Evolutionary conservation across 108 stramenopile species (phyloP), one percentile per base, ranked within the genome.

Genomic region (Cyclotella atomus): DNA sequence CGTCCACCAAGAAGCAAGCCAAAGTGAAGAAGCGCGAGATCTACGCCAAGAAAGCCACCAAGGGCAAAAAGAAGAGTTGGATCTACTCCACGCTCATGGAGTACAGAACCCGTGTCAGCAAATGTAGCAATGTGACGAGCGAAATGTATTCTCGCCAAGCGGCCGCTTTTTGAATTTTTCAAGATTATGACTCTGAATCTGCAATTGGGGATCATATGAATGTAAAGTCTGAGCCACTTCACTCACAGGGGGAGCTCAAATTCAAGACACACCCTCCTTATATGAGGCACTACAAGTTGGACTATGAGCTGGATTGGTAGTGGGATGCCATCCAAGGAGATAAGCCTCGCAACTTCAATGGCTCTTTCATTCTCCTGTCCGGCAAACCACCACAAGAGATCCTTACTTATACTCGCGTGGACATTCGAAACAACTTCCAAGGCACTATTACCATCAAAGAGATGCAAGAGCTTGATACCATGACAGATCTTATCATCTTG

Each of bases 1-100:
- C 54, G 7, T 27, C 54, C 23, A 55, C 24, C 5, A 55, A 55
- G 54, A 55, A 55, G 27, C 21, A 55, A 23, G 54, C 54, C 54
- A 55, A 55, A 28, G 54, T 27, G 12, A 55, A 55, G 25, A 55
- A 55, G 54, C 24, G 16, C 2, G 54, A 55, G 3, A 16, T 6
- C 8, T 55, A 55, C 28, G 54, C 54, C 12, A 28, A 17, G 4
- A 55, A 55, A 17, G 54, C 54, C 5, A 9, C 12, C 17, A 55
- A 23, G 5, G 15, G 3, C 6, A 6, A 5, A 28, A 55, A 55
- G 25, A 55, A 55, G 54, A 6, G 17, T 6, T 55, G 54, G 54
- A 28, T 28, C 25, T 27, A 55, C 25, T 5, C 4, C 6, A 55
- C 54, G 5, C 24, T 55, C 16, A 55, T 55, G 12, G 2, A 25